A percentile compares a stretch with the other conserved stretches of the same genome.
Conservation (phyloP, 2,329 filamentous ascomycete genomes). For the Clonostachys rhizophaga region DNA sequence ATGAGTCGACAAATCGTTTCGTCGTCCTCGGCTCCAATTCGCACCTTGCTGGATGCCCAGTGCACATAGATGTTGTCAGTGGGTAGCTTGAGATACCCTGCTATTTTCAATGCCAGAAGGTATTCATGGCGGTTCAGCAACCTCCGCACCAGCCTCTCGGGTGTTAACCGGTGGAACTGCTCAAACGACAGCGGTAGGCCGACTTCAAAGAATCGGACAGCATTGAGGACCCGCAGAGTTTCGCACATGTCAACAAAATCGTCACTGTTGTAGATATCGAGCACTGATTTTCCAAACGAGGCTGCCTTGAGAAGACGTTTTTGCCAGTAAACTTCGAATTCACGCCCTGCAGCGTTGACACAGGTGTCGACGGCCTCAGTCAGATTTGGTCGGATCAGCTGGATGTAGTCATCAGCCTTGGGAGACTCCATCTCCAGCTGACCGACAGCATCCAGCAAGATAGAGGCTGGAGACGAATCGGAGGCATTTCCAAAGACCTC, state of each 20-base stretch:
- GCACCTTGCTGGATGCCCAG: constrained; percentile 94
- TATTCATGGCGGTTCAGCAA: constrained; percentile 89
- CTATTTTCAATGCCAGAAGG: constrained; percentile 81
- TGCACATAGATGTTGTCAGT: constrained; percentile 91
- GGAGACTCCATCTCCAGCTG: constrained; percentile 91
- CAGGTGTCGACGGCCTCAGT: constrained; percentile 93
- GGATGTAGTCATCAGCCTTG: constrained; percentile 96
- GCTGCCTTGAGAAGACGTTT: constrained; percentile 94
- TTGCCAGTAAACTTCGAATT: constrained; percentile 88
- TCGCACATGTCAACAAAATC: constrained; percentile 99
- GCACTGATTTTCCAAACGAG: constrained; percentile 94
- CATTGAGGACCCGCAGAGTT: constrained; percentile 85
- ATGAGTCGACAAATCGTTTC: constrained; percentile 83
- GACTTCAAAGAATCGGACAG: constrained; percentile 85
- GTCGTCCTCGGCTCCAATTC: constrained; percentile 78
- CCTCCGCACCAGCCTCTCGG: constrained; percentile 80
- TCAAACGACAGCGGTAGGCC: constrained; percentile 89
- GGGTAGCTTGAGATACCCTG: constrained; percentile 79
- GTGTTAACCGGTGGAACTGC: constrained; percentile 86
- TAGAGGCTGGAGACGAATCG: constrained; percentile 82
- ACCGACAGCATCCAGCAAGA: constrained; percentile 88
- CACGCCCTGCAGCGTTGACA: constrained; percentile 87
- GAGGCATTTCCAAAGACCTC: constrained; percentile 88
- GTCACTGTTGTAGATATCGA: constrained; percentile 96
- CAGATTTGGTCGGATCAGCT: constrained; percentile 81